These are phyloP conservation scores for Solanum piurae DNA, from an alignment of 257 asterid genomes.

Conservation along the genomic window DNA sequence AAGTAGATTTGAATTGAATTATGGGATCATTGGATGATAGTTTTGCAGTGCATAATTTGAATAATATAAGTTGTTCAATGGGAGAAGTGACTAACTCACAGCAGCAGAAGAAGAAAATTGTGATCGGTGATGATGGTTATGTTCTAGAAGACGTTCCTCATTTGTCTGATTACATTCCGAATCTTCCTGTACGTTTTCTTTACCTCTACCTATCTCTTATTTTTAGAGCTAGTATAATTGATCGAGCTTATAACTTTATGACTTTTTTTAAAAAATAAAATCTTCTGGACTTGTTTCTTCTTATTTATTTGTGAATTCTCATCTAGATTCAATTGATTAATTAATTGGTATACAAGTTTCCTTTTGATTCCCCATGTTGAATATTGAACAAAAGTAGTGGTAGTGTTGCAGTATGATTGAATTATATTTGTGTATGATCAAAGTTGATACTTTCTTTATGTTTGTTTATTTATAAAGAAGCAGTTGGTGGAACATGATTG, in stretches of 20 bases:
- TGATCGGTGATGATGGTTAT: constrained; percentile 45
- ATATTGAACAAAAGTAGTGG: neutral
- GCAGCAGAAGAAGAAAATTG: constrained; percentile 12
- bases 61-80: neutral
- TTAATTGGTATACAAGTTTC: neutral
- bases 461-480: neutral
- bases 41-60: neutral
- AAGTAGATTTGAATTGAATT: neutral
- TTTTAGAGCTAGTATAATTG: neutral
- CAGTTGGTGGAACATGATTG: neutral
- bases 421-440: neutral
- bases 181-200: constrained; percentile 34
- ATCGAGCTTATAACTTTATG: neutral
- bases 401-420: neutral
- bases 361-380: neutral
- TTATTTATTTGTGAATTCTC: neutral
- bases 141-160: constrained; percentile 69
- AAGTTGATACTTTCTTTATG: neutral
- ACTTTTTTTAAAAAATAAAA: no score
- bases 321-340: neutral
- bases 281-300: no score
- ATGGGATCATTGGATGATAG: neutral
- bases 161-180: constrained; percentile 45
- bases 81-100: constrained; percentile 3
- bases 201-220: neutral